These are phyloP conservation scores for Diddensiella caesifluorescens DNA, from an alignment of 805 yeast species.

Conservation along the genomic window DNA sequence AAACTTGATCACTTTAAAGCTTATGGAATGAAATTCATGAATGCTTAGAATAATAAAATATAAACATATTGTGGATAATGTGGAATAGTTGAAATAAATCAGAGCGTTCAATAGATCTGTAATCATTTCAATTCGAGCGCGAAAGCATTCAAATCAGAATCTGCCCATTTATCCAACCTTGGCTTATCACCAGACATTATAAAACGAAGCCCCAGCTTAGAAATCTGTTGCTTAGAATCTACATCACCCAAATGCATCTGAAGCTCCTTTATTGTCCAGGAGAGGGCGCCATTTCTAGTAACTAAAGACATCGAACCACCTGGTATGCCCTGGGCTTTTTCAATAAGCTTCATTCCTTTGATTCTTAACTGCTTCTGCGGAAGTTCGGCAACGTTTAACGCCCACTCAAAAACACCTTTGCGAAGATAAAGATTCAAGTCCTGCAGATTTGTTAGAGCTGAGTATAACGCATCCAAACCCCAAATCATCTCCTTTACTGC, in stretches of 20 bases:
- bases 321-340: slow-evolving; percentile 18
- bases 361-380: slow-evolving; percentile 2
- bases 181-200: slow-evolving; percentile 8
- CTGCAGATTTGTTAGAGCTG: slow-evolving; percentile 41
- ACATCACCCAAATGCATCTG: neutral
- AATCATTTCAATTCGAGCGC: neutral
- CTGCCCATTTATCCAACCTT: slow-evolving; percentile 10
- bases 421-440: slow-evolving; percentile 53
- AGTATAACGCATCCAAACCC: slow-evolving; percentile 49
- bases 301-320: slow-evolving; percentile 20
- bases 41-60: neutral
- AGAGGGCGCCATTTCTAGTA: slow-evolving; percentile 18
- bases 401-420: slow-evolving; percentile 63
- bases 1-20: neutral
- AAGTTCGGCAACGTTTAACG: slow-evolving; percentile 41
- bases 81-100: too few relatives aligned
- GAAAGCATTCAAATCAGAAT: neutral
- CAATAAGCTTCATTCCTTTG: slow-evolving; percentile 7
- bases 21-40: neutral
- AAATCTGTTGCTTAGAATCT: neutral
- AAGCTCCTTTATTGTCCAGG: slow-evolving; percentile 15
- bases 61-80: too few relatives aligned
- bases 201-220: slow-evolving; percentile 7
- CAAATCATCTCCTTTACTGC: slow-evolving; percentile 57
- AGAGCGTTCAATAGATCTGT: neutral